Conservation (phyloP, 257 asterid genomes). For the Ballota nigra region DNA sequence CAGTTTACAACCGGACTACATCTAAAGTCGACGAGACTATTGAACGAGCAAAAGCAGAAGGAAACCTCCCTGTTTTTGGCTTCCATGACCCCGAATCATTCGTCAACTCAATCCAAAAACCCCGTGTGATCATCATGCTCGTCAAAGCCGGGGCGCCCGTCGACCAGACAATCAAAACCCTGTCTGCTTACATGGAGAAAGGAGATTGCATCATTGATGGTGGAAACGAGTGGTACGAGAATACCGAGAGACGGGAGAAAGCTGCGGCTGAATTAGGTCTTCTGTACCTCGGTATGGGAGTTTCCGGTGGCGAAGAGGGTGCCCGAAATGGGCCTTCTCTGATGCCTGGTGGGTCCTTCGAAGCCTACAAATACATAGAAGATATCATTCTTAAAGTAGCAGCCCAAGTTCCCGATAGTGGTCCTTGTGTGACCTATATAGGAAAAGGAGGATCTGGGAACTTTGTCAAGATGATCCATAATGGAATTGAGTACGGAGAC, state of each 20-base stretch:
- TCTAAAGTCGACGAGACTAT: conserved; percentile 95
- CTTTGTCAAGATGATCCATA: conserved; percentile 94
- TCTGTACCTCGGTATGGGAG: conserved; percentile 96
- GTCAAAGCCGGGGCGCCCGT: conserved; percentile 99
- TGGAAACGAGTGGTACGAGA: conserved; percentile 99
- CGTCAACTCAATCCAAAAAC: conserved; percentile 86
- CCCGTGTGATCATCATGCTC: conserved; percentile 88
- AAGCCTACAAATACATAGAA: conserved; percentile 79
- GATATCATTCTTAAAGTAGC: conserved; percentile 88
- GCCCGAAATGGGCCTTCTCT: conserved; percentile 91
- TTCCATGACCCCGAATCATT: conserved; percentile 85
- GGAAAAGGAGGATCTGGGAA: conserved; percentile 94
- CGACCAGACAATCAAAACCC: conserved; percentile 88
- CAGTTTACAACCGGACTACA: conserved; percentile 92
- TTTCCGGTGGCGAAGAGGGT: conserved; percentile 98
- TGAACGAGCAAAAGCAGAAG: conserved; percentile 85
- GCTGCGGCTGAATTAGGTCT: conserved; percentile 70
- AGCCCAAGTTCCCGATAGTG: conserved; percentile 93
- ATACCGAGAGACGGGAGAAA: conserved; percentile 93
- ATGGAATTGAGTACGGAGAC: conserved; percentile 96
- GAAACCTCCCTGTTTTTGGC: conserved; percentile 80
- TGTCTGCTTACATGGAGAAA: conserved; percentile 81
- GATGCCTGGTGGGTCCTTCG: conserved; percentile 95
- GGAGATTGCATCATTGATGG: conserved; percentile 97
- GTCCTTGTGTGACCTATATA: conserved; percentile 92